Evolutionary conservation across 768 basidiomycete species (phyloP), one percentile per base, ranked within the genome.

Genomic region (Lentinula guzmanii): DNA sequence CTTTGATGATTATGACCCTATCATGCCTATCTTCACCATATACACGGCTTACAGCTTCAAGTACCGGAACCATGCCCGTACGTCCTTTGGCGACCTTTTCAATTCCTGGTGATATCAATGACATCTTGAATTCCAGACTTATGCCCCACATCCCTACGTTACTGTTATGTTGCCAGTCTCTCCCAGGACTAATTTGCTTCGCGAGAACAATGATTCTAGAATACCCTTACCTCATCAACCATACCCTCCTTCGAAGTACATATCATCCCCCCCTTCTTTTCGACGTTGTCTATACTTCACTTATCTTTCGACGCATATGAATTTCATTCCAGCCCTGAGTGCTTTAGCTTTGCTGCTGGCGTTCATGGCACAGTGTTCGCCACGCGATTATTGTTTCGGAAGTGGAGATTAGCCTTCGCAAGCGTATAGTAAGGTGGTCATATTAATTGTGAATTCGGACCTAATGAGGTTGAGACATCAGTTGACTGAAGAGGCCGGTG

Each of bases 51-150:
- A 24, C 33, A 42, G 35, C 24, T 16, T 34, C 42, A 50, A 42
- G 58, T 52, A 7, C 51, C 51, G 51, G 33, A 52, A 52, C 16
- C 34, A 52, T 52, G 51, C 51, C 58, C 58, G 58, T 59, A 48
- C 45, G 31, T 28, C 28, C 28, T 28, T 28, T 59, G 2, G 24
- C 16, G 18, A 45, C 6, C 21, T 8, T 33, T 51, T 50, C 39
- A 56, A 13, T 34, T 45, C 10, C 28, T 28, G 3, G 6, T 18
- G 2, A n/a, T 45, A 37, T 15, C 34, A 31, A 10, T 42, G 8
- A 28, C 31, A 16, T 28, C 8, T 37, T 15, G 18, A 35, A 10
- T 18, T 41, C 5, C 21, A 48, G 46, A 48, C 4, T 58, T 59
- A 50, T 50, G 41, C 56, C 56, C 24, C 15, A 28, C 55, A 21